Base-by-base conservation (phyloP, 2,329 filamentous ascomycete genomes). In the Penicillium sp. region DNA sequence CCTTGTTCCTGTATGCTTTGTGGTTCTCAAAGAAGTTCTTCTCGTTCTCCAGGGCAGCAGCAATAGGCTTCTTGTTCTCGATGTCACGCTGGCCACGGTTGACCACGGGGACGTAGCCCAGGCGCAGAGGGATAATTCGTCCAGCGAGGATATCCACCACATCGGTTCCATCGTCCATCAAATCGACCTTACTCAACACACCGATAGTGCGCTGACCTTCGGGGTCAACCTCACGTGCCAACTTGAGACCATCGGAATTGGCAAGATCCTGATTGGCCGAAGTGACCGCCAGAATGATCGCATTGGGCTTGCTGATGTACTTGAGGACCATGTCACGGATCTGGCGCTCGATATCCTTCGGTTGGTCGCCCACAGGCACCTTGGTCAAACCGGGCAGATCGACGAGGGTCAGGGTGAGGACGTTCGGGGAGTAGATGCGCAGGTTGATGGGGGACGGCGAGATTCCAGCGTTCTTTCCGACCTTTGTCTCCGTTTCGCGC, bases 111-210 rank as follows among this genome's bases (percentile, higher is more conserved):
- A 99, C 91, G 71, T 99, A 99, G 65, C 94, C 94, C 64, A 99
- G 79, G 59, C 94, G 86, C 65, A 99, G 81, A 38, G 94, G 94
- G 73, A 99, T 99, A 73, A 99, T 95, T 68, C 94, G 89, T 56
- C 95, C 95, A 61, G 94, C 95, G 68, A 99, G 82, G 79, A 99
- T 99, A 76, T 99, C 94, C 63, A 99, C 93, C 40, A 97, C 94
- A 70, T 99, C 94, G 49, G 94, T 99, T 51, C 94, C 94, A 24
- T 96, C 91, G 74, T 99, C 94, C 94, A 99, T 99, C 71, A 99
- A 78, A 78, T 99, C 94, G 57, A 99, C 92, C 83, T 99, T 99
- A 66, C 93, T 97, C 67, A 99, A 83, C 58, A 99, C 94, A 83
- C 94, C 94, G 63, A 99, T 99, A 46, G 94, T 99, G 72, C 94